phyloP scores from a whole-genome alignment of 2,329 filamentous ascomycete species.

The Phyllosticta capitalensis region DNA sequence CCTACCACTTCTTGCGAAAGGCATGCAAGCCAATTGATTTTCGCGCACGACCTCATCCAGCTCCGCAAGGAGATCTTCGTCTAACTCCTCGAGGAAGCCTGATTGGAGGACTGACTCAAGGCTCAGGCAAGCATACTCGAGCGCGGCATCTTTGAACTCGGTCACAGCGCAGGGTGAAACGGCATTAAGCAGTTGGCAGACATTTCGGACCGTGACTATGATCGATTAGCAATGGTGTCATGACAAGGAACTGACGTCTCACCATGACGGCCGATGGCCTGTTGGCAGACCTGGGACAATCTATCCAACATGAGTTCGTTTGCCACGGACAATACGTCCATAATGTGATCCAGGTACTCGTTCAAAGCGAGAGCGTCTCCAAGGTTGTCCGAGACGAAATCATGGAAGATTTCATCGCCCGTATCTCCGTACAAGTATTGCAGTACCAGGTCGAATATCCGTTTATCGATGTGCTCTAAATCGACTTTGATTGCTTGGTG shows the following conservation, averaged over 20 bases:
- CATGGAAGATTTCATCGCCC: conserved; percentile 71
- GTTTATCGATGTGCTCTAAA: conserved; percentile 65
- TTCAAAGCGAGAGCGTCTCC: conserved; percentile 47
- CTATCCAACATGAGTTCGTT: conserved; percentile 95
- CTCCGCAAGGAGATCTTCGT: conserved; percentile 71
- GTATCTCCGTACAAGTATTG: conserved; percentile 75
- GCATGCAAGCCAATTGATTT: conserved; percentile 71
- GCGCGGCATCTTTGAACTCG: conserved; percentile 75
- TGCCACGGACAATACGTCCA: conserved; percentile 81
- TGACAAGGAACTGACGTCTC: conserved; percentile 22
- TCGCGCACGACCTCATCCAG: conserved; percentile 70
- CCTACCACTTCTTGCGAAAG: conserved; percentile 66
- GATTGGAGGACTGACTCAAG: conserved; percentile 90
- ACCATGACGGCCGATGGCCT: conserved; percentile 69
- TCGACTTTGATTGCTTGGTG: conserved; percentile 59
- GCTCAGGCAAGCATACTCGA: conserved; percentile 88
- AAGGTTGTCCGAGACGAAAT: conserved; percentile 54
- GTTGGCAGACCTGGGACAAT: conserved; percentile 82
- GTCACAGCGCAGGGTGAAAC: conserved; percentile 75
- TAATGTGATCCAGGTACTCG: conserved; percentile 76
- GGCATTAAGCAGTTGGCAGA: conserved; percentile 74
- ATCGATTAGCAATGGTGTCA: conserved; percentile 18
- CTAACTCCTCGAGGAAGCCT: conserved; percentile 74
- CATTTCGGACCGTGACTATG: conserved; percentile 70
- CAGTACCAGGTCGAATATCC: conserved; percentile 70